Conservation (phyloP, 306 rosid species). For the Potentilla sterilis region DNA sequence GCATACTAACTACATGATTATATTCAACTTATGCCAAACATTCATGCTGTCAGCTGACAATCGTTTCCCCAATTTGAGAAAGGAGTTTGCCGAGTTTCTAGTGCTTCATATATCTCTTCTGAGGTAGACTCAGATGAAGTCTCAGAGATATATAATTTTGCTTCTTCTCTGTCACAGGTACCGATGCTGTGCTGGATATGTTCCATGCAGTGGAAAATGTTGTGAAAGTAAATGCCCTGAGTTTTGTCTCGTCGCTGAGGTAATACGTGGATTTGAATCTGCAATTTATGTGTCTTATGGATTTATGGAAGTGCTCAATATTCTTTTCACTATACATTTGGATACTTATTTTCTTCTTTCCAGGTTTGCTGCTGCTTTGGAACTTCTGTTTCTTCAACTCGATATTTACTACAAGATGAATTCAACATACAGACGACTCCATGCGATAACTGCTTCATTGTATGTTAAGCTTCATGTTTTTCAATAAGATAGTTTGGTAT, state of each 20-base stretch:
- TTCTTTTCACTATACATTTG: background rate
- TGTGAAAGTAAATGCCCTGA: conserved; percentile 57
- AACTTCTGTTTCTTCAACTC: conserved; percentile 71
- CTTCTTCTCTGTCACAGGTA: conserved; percentile 40
- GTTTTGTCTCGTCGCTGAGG: conserved; percentile 64
- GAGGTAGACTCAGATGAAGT: background rate
- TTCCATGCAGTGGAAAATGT: conserved; percentile 74
- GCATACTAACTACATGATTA: background rate
- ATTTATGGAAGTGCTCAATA: background rate
- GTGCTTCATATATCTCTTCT: background rate
- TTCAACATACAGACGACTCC: conserved; percentile 68
- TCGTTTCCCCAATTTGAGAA: background rate
- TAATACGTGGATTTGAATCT: conserved; percentile 9
- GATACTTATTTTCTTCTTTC: conserved; percentile 3
- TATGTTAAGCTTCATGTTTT: too few species aligned
- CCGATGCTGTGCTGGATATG: conserved; percentile 74
- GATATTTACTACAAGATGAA: conserved; percentile 75
- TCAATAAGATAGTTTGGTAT: too few species aligned
- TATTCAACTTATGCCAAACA: background rate
- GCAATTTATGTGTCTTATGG: background rate
- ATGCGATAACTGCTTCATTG: conserved; percentile 68
- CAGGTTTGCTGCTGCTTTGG: conserved; percentile 68
- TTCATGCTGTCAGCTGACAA: background rate
- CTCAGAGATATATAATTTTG: background rate
- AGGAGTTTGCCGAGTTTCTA: too few species aligned